Evolutionary conservation across 306 rosid species (phyloP).

Genomic region (Cercis canadensis): DNA sequence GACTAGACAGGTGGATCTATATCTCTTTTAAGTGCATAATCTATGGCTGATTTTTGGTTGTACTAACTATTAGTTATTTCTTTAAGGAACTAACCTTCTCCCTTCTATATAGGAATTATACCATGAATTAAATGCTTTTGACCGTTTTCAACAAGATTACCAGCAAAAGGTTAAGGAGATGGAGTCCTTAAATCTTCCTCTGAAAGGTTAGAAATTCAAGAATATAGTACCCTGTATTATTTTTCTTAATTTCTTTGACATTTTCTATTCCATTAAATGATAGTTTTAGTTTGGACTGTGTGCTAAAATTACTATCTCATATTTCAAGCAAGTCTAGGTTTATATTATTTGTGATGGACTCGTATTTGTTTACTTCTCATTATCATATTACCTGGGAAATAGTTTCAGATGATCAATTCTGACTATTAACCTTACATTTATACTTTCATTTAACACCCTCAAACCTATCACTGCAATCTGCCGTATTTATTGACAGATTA

Average conservation of each 20-base stretch:
- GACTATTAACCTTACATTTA: no score
- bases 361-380: no score
- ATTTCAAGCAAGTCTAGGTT: no score
- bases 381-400: no score
- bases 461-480: constrained; percentile 10
- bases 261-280: background rate
- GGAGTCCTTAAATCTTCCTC: constrained; percentile 73
- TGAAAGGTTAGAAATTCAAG: constrained; percentile 64
- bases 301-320: no score
- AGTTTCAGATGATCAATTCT: no score
- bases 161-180: constrained; percentile 72
- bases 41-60: no score
- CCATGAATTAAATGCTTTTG: constrained; percentile 71
- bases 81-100: constrained; percentile 35
- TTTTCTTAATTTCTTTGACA: constrained; percentile 1
- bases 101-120: constrained; percentile 71
- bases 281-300: background rate
- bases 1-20: constrained; percentile 3
- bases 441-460: no score
- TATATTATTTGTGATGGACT: no score
- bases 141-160: constrained; percentile 90
- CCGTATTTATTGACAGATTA: constrained; percentile 39
- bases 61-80: no score
- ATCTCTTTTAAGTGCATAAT: background rate
- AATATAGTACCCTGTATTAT: background rate